Percentiles rank a stretch among this genome's conserved stretches.
Conservation (phyloP, 192 early-diverging fungal genomes). For the Gamsiella multidivaricata region DNA sequence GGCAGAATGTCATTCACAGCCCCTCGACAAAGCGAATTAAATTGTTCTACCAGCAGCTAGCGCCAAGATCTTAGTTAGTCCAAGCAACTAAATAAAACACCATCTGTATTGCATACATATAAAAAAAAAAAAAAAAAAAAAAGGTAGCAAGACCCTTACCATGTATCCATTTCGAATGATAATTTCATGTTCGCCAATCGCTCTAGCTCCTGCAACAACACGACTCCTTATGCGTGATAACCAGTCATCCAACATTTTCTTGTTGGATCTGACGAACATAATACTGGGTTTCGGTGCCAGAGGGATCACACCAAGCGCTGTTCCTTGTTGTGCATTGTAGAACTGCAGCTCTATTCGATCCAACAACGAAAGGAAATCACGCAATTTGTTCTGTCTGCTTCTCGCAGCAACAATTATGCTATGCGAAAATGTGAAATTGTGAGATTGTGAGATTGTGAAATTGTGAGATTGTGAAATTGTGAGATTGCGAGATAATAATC, state of each 20-base stretch:
- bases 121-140: neutral
- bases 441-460: too few relatives aligned
- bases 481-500: too few relatives aligned
- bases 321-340: constrained; percentile 71
- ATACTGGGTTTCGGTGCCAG: constrained; percentile 71
- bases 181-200: constrained; percentile 55
- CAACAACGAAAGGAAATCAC: constrained; percentile 67
- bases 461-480: too few relatives aligned
- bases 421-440: too few relatives aligned
- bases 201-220: constrained; percentile 62
- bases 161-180: constrained; percentile 53
- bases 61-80: too few relatives aligned
- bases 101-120: too few relatives aligned
- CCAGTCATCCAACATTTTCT: constrained; percentile 82
- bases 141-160: constrained; percentile 47
- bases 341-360: constrained; percentile 81
- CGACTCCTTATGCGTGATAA: constrained; percentile 69
- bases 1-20: constrained; percentile 35
- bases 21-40: constrained; percentile 43
- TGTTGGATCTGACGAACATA: constrained; percentile 79
- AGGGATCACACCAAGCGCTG: constrained; percentile 63
- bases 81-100: too few relatives aligned
- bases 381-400: constrained; percentile 43
- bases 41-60: constrained; percentile 45
- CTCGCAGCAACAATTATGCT: too few relatives aligned